Base-by-base conservation (phyloP, 345 rosid genomes). In the Populus deltoides region DNA sequence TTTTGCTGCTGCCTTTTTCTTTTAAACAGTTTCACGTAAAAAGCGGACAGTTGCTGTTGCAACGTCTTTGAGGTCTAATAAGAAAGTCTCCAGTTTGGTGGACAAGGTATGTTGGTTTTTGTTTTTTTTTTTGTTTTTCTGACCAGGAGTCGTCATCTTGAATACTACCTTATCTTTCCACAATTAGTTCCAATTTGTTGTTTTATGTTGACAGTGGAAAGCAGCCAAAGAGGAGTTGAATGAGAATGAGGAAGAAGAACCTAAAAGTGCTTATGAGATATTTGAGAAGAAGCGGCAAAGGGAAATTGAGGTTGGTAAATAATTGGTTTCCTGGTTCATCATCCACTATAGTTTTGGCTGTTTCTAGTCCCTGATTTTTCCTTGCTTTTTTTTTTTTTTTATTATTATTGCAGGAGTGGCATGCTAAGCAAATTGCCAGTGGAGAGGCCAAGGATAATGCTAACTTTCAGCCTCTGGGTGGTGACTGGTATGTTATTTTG, bases 201-300 rank as follows among this genome's bases (percentile, higher is more conserved):
- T 36, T 36, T 8, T 76, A 57, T 78, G 72, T 75, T 71, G 11
- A 33, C 78, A 96, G 99, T 96, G 99, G 98, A 96, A 93, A 87
- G 99, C 99, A 71, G 99, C 97, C 68, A 93, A 96, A 83, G 98
- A 93, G 83, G 99, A 93, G 85, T 78, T 96, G 80, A 85, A 91
- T 51, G 94, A 93, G 81, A 85, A 85, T 51, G 98, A 89, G 49
- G 96, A 96, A 76, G 92, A 92, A 41, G 94, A 93, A 77, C 91
- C 91, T 25, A 88, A 92, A 75, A 88, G 85, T 72, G 89, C 93
- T 43, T 87, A 81, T 61, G 90, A 86, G 81, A 80, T 82, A 31
- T 68, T 93, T 41, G 97, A 96, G 79, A 96, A 71, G 74, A 96
- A 96, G 86, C 89, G 97, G 39, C 89, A 86, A 75, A 86, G 91